Percentiles rank a stretch among this genome's conserved stretches.
phyloP scores from a whole-genome alignment of 2,329 filamentous ascomycete species.

The Trichoderma asperellum region DNA sequence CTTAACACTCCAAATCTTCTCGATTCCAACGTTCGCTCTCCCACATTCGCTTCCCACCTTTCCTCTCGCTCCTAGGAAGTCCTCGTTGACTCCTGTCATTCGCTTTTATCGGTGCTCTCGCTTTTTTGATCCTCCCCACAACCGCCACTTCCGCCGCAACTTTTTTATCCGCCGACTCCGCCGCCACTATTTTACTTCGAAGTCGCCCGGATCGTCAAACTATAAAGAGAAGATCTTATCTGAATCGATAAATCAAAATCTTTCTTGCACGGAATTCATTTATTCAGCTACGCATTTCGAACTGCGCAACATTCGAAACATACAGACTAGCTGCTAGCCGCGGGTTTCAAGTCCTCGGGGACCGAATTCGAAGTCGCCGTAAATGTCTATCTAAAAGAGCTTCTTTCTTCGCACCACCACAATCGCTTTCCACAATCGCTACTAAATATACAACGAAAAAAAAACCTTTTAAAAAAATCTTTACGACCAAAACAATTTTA shows the following conservation, averaged over 20 bases:
- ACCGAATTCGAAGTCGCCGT: conserved; percentile 23
- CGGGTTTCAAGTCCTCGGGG: conserved; percentile 1
- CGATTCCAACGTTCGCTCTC: conserved; percentile 35
- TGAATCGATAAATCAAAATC: not conserved
- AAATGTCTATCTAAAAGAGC: conserved; percentile 31
- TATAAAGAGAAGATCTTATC: conserved; percentile 10
- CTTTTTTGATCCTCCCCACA: conserved; percentile 52
- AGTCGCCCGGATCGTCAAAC: not conserved
- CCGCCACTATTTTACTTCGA: conserved; percentile 3
- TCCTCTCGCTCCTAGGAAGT: conserved; percentile 61
- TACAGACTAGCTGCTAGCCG: conserved; percentile 2
- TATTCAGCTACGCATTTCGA: conserved; percentile 13
- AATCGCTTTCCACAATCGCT: conserved; percentile 42
- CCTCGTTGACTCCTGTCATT: conserved; percentile 77
- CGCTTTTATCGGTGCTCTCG: conserved; percentile 63
- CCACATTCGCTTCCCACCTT: conserved; percentile 52
- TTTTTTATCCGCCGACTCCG: conserved; percentile 22
- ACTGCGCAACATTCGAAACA: conserved; percentile 11
- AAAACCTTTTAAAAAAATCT: conserved; percentile 28
- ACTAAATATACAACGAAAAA: conserved; percentile 28
- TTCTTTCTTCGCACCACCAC: conserved; percentile 37
- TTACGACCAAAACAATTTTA: conserved; percentile 30
- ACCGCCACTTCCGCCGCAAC: conserved; percentile 33
- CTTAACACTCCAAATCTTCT: conserved; percentile 35
- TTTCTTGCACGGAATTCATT: conserved; percentile 8